Percentiles rank a stretch among this genome's conserved stretches.
Conservation (phyloP, 2,329 filamentous ascomycete genomes). For the Penicillium carneum region DNA sequence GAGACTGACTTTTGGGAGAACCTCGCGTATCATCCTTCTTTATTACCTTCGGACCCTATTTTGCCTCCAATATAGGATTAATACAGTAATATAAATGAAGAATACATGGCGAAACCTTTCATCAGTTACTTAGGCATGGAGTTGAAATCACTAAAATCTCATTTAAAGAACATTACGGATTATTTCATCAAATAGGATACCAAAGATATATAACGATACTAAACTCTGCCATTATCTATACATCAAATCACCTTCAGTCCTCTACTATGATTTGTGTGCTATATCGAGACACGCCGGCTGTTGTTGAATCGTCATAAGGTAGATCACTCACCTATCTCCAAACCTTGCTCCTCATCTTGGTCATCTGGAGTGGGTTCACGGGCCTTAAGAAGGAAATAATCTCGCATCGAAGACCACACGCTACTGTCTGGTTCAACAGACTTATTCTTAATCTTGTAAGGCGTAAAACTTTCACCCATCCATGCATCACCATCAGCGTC, state of each 20-base stretch:
- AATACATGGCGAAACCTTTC: not conserved
- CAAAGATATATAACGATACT: too few relatives aligned
- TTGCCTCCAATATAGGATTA: conserved; percentile 27
- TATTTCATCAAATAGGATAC: too few relatives aligned
- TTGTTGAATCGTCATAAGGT: not conserved
- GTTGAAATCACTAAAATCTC: not conserved
- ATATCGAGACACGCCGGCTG: not conserved
- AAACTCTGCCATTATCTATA: not conserved
- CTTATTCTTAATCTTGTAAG: not conserved
- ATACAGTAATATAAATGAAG: not conserved
- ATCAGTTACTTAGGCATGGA: not conserved
- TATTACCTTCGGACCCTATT: conserved; percentile 31
- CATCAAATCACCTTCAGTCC: not conserved
- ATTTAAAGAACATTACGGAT: not conserved
- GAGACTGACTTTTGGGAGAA: conserved; percentile 40
- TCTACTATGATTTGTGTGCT: too few relatives aligned
- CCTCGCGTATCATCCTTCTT: conserved; percentile 39
- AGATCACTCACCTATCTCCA: not conserved
- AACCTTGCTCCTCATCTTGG: not conserved
- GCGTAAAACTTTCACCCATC: not conserved
- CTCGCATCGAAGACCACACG: not conserved
- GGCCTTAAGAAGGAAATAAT: not conserved
- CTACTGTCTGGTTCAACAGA: not conserved
- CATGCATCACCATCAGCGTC: not conserved
- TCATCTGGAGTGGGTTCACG: not conserved